Conservation (phyloP, 2,329 filamentous ascomycete genomes). For the Pseudogymnoascus sp. region DNA sequence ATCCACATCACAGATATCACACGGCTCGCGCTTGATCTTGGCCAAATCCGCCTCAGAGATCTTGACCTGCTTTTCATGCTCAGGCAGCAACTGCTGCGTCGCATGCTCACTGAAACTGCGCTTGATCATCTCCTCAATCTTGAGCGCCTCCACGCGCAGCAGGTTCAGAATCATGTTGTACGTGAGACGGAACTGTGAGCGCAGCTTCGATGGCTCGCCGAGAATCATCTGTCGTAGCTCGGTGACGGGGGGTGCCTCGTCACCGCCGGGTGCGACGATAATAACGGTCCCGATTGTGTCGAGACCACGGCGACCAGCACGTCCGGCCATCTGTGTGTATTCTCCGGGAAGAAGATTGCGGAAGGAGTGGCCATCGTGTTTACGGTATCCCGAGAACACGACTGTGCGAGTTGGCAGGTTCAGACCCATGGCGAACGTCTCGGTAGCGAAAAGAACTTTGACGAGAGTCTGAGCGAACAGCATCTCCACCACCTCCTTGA, state of each 20-base stretch:
- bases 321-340: slow-evolving; percentile 97
- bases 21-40: slow-evolving; percentile 80
- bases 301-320: slow-evolving; percentile 85
- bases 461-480: slow-evolving; percentile 91
- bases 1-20: slow-evolving; percentile 70
- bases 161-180: slow-evolving; percentile 99
- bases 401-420: slow-evolving; percentile 94
- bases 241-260: slow-evolving; percentile 79
- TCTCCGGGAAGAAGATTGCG: slow-evolving; percentile 87
- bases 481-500: slow-evolving; percentile 96
- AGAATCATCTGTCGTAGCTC: slow-evolving; percentile 90
- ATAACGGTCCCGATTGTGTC: slow-evolving; percentile 92
- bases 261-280: slow-evolving; percentile 71
- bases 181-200: slow-evolving; percentile 91
- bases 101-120: slow-evolving; percentile 97
- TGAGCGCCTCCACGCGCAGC: slow-evolving; percentile 86
- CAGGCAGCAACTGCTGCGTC: slow-evolving; percentile 84
- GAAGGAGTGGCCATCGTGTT: slow-evolving; percentile 90
- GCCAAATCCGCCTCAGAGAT: slow-evolving; percentile 84
- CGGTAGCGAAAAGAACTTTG: slow-evolving; percentile 94
- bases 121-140: slow-evolving; percentile 99
- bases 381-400: slow-evolving; percentile 93
- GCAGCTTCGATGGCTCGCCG: slow-evolving; percentile 87
- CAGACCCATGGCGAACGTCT: slow-evolving; percentile 97
- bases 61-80: slow-evolving; percentile 92